phyloP scores from a whole-genome alignment of 2,329 filamentous ascomycete species.

The Cryphonectria japonica region DNA sequence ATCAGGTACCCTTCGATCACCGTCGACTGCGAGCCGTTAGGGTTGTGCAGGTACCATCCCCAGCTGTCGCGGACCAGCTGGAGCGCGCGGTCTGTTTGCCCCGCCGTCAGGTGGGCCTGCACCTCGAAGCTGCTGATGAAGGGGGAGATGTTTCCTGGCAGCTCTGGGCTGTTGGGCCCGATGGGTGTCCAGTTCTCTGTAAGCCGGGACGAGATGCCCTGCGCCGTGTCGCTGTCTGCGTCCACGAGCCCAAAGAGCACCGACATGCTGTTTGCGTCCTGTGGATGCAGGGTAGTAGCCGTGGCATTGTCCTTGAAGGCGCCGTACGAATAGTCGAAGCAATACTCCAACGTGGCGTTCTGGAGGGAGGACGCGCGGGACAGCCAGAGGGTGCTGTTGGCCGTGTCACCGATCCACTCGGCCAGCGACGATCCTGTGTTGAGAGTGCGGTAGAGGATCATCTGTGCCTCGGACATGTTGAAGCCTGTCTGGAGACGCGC shows the following conservation, averaged over 20 bases:
- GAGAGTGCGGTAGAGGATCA: conserved; percentile 59
- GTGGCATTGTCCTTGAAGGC: conserved; percentile 60
- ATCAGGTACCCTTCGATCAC: conserved; percentile 62
- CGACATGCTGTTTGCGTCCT: conserved; percentile 63
- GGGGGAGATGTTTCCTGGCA: conserved; percentile 60
- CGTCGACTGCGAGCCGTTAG: conserved; percentile 61
- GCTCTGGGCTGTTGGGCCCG: conserved; percentile 59
- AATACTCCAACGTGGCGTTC: conserved; percentile 48
- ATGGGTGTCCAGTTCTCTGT: conserved; percentile 58
- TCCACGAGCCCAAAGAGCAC: conserved; percentile 52
- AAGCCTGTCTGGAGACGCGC: conserved; percentile 52
- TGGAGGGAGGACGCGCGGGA: conserved; percentile 46
- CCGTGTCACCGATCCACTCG: conserved; percentile 46
- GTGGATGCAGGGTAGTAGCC: conserved; percentile 55
- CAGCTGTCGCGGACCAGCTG: conserved; percentile 59
- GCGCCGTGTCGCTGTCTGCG: conserved; percentile 38
- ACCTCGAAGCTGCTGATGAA: conserved; percentile 65
- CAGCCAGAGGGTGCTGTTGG: conserved; percentile 40
- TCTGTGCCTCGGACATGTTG: conserved; percentile 56
- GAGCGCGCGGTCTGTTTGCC: conserved; percentile 54
- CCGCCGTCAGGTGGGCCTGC: conserved; percentile 56
- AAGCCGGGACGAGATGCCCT: conserved; percentile 48
- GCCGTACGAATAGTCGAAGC: conserved; percentile 52
- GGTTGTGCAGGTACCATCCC: conserved; percentile 64
- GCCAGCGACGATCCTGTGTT: conserved; percentile 56